Evolutionary conservation across 805 yeast species (phyloP), one percentile per base, ranked within the genome.

Genomic region (Saccharomycopsis sp.): DNA sequence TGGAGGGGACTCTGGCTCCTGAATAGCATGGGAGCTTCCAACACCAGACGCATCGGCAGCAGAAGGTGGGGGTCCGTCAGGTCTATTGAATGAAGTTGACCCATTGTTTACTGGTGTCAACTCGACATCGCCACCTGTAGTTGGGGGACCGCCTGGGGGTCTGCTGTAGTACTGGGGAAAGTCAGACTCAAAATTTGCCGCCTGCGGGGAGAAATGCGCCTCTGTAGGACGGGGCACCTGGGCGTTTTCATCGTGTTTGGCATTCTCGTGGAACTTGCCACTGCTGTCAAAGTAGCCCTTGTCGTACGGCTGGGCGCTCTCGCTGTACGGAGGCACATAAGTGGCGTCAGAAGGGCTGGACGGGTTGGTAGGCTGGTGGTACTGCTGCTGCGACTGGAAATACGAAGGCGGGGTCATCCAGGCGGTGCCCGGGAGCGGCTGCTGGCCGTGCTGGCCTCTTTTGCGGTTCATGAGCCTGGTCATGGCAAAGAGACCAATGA

Each of bases 351-450:
- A 56, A 31, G 42, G 52, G 16, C 50, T 43, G 10, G 55, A 51
- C 22, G 60, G 53, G 41, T 59, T 59, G 12, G 53, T 43, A 1
- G 69, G 70, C 34, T 65, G 67, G 40, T 68, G 63, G 49, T 74
- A 70, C 43, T 73, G 77, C 38, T 62, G 64, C 52, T 81, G 82
- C 1, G 86, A 72, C 50, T 77, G 85, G 35, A 65, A 56, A 53
- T 84, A 84, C 8, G 78, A 67, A 0, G 94, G 94, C 5, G 95
- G 95, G 0, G 92, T 80, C 64, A 86, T 74, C 94, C 94, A 82
- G 8, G 82, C 73, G 1, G 92, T 82, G 7, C 89, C 89, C 45
- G 72, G 63, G 1, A 84, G 64, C 0, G 95, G 94, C 20, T 61
- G 64, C 47, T 64, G 61, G 32, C 74, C 72, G 25, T 52, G 32